Evolutionary conservation across 1,139 yeast species (phyloP).

Genomic region (Kazachstania sp.): DNA sequence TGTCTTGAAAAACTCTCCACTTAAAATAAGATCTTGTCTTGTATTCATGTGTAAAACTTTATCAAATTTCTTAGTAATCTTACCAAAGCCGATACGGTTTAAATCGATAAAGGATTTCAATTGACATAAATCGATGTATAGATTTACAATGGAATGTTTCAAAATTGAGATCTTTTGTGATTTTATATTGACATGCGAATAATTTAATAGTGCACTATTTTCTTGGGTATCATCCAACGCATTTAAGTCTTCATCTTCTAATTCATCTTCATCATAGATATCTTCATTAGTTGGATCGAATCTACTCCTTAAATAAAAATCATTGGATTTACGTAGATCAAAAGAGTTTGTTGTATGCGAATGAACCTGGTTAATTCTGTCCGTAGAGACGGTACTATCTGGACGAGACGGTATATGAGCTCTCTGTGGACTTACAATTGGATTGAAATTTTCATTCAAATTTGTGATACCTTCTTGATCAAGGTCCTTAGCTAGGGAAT

Average conservation of each 20-base stretch:
- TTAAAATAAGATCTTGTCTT: constrained; percentile 39
- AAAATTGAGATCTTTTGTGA: constrained; percentile 40
- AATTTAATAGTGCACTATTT: constrained; percentile 31
- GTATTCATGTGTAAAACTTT: constrained; percentile 47
- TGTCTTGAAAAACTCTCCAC: constrained; percentile 36
- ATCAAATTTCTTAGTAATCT: constrained; percentile 63
- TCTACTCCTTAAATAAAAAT: constrained; percentile 7
- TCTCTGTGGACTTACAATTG: background rate
- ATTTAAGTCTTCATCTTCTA: constrained; percentile 28
- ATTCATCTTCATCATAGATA: constrained; percentile 21
- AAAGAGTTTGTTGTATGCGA: constrained; percentile 4
- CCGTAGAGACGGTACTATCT: background rate
- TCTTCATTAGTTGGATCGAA: constrained; percentile 17
- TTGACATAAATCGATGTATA: constrained; percentile 54
- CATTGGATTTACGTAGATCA: constrained; percentile 7
- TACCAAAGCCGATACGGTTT: constrained; percentile 58
- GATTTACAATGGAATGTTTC: constrained; percentile 48
- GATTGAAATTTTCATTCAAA: background rate
- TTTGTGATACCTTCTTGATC: constrained; percentile 23
- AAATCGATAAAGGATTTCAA: constrained; percentile 58
- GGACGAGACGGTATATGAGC: background rate
- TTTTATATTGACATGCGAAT: constrained; percentile 31
- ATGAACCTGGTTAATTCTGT: background rate
- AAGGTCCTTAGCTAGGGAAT: constrained; percentile 43
- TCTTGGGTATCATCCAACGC: constrained; percentile 23